Evolutionary conservation across 169 alveolate genomes (phyloP).

Genomic region (Plasmodium chabaudi): DNA sequence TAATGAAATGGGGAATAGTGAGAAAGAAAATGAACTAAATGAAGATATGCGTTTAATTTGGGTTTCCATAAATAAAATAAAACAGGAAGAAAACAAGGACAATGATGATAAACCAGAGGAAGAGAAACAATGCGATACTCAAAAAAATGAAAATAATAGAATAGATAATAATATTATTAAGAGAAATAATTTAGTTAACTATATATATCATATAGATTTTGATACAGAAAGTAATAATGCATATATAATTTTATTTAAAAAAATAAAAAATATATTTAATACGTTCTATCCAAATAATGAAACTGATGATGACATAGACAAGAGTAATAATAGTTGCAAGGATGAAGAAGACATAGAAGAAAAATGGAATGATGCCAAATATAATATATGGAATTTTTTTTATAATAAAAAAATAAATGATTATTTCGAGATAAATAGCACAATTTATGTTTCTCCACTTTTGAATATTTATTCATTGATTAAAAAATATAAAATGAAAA

Average conservation of each 20-base stretch:
- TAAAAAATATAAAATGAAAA: slow-evolving; percentile 43
- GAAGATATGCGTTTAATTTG: background rate
- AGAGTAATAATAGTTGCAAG: background rate
- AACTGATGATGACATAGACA: background rate
- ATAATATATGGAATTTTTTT: slow-evolving; percentile 33
- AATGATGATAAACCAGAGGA: too few species aligned
- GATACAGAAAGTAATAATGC: background rate
- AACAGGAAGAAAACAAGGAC: background rate
- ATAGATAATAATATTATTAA: background rate
- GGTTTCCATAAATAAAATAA: background rate
- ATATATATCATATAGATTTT: background rate
- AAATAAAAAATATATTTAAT: background rate
- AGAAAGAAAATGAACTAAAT: background rate
- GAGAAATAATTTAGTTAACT: background rate
- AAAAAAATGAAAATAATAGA: background rate
- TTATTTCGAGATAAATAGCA: too few species aligned
- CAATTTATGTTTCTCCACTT: slow-evolving; percentile 18
- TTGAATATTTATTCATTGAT: slow-evolving; percentile 40
- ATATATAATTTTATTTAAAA: background rate
- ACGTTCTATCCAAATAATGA: background rate
- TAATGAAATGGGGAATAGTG: background rate
- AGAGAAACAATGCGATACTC: background rate
- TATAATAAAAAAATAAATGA: background rate
- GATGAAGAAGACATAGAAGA: background rate
- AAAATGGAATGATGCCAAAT: background rate